Evolutionary conservation across 208 protist species (phyloP).

Genomic region (Wallacemonas sp.): DNA sequence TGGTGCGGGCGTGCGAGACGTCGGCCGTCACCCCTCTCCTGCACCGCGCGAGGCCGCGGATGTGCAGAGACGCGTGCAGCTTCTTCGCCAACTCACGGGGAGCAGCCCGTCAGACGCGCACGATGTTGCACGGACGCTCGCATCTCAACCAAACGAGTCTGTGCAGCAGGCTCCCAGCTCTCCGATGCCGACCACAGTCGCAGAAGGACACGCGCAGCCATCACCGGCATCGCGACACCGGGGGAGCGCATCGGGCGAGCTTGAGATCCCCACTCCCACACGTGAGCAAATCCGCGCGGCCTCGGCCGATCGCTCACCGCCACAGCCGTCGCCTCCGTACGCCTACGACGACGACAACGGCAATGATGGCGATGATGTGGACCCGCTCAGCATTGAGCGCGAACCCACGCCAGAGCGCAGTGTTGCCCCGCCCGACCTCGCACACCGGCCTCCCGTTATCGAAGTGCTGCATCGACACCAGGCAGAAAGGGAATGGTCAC

Average conservation of each 20-base stretch:
- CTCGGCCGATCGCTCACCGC: no score
- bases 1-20: background rate
- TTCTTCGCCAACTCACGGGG: background rate
- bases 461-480: no score
- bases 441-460: no score
- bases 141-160: no score
- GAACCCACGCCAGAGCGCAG: conserved; percentile 5
- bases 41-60: background rate
- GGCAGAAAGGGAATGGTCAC: no score
- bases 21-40: background rate
- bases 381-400: conserved; percentile 5
- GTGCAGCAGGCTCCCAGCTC: no score
- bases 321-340: background rate
- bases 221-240: no score
- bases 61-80: conserved; percentile 1
- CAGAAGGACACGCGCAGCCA: no score
- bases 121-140: no score
- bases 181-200: no score
- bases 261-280: conserved; percentile 2
- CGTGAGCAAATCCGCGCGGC: background rate
- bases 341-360: background rate
- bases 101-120: no score
- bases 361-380: background rate
- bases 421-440: background rate
- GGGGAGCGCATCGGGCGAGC: no score